Evolutionary conservation across 495 filamentous ascomycete species (phyloP), one percentile per base, ranked within the genome.

Genomic region (Annulohypoxylon moriforme): DNA sequence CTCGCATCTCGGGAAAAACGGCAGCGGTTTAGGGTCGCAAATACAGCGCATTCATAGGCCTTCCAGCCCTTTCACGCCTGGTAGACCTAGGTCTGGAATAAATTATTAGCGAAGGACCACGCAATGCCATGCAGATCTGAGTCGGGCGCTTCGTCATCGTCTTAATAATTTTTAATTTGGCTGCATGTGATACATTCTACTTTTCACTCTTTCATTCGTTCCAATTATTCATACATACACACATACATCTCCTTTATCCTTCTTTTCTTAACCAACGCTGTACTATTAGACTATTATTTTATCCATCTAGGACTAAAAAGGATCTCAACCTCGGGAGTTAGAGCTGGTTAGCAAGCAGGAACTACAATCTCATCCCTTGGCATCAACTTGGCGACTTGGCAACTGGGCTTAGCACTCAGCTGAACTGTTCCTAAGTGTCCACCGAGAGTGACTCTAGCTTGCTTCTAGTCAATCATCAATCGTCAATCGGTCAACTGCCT

Each of bases 61-160:
- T 20, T 18, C 5, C n/a, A 42, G 7, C 14, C 13, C 38, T 16
- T 42, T 16, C 13, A 16, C 0, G 16, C 38, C 13, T 42, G 16
- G 6, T 10, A 38, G 9, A 50, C 47, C 22, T 52, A 52, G 50
- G 29, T 34, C 27, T 60, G 57, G 5, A 53, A 68, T 38, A 56
- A 62, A 24, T 50, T n/a, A 50, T 20, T 55, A 55, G 27, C 50
- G 20, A 55, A 52, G 50, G 50, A 33, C 50, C 50, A 55, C 50
- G 50, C 50, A 55, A 55, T 55, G 14, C 27, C 7, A 55, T 55
- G 50, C 50, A 55, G 27, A 55, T 55, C 50, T 55, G 50, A 55
- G 25, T 55, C 50, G 29, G 27, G 31, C 4, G 63, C 64, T 64
- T 72, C 69, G 69, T 72, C 63, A 72, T 72, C 63, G n/a, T 29